These are phyloP conservation scores for Schizothecium vesticola DNA, from an alignment of 495 filamentous ascomycete genomes.

Conservation along the genomic window DNA sequence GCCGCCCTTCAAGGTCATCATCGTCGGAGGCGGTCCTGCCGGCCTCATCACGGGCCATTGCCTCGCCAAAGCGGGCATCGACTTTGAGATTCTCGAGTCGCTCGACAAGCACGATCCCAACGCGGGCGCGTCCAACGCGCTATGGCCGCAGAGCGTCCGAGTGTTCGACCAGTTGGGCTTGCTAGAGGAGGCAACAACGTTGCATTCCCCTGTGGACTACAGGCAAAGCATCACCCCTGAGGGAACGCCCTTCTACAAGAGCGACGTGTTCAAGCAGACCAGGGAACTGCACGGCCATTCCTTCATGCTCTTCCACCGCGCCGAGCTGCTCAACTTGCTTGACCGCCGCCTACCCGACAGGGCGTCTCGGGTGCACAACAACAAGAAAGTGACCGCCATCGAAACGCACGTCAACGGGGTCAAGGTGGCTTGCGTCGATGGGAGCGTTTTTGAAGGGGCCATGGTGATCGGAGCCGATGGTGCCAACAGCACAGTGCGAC, in stretches of 20 bases:
- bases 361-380: neutral
- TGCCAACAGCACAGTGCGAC: constrained; percentile 40
- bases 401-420: constrained; percentile 22
- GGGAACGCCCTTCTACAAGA: constrained; percentile 12
- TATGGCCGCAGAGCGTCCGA: constrained; percentile 30
- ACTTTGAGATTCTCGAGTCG: constrained; percentile 45
- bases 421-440: constrained; percentile 34
- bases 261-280: constrained; percentile 9
- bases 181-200: constrained; percentile 16
- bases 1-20: constrained; percentile 21
- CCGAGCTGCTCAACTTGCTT: constrained; percentile 4
- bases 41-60: constrained; percentile 45
- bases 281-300: constrained; percentile 22
- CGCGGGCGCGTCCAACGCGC: constrained; percentile 34
- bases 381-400: constrained; percentile 30
- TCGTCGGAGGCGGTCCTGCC: constrained; percentile 48
- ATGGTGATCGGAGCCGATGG: constrained; percentile 52
- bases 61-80: constrained; percentile 40
- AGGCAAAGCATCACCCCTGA: neutral
- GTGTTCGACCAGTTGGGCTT: constrained; percentile 48
- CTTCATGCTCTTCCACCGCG: constrained; percentile 7
- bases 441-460: constrained; percentile 35
- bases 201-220: neutral
- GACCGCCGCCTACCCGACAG: neutral
- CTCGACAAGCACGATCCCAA: constrained; percentile 31